Evolutionary conservation across 306 rosid genomes (phyloP).

Genomic region (Luffa aegyptiaca): DNA sequence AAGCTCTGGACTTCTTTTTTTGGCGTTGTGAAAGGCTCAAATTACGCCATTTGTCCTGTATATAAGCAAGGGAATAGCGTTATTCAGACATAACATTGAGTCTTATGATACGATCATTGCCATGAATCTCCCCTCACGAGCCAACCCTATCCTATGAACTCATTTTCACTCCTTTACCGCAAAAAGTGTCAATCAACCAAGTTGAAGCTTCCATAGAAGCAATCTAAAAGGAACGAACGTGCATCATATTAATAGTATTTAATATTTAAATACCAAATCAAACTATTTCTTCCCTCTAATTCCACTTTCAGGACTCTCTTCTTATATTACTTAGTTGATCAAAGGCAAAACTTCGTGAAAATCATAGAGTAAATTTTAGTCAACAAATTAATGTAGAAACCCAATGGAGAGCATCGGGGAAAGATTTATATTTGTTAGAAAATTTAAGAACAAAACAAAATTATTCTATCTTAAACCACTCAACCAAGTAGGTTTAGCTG

Average conservation of each 20-base stretch:
- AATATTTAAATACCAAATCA: neutral
- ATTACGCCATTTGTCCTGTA: no score
- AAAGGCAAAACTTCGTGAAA: neutral
- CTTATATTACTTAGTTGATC: neutral
- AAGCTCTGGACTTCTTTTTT: no score
- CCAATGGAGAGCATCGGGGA: neutral
- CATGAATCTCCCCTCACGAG: neutral
- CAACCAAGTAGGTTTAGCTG: neutral
- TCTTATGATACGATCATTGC: neutral
- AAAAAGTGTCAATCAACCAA: neutral
- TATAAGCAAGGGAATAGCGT: no score
- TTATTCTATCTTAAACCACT: neutral
- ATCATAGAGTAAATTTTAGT: neutral
- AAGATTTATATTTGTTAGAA: neutral
- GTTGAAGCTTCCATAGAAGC: neutral
- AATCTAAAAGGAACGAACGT: no score
- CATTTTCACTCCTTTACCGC: neutral
- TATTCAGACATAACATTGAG: neutral
- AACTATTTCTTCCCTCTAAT: neutral
- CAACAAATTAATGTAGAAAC: neutral
- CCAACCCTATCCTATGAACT: neutral
- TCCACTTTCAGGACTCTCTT: neutral
- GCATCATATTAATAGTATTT: neutral
- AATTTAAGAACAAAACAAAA: neutral
- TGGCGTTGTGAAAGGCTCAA: no score